phyloP scores from a whole-genome alignment of 208 protist genomes.

The Vickermania ingenoplastis region DNA sequence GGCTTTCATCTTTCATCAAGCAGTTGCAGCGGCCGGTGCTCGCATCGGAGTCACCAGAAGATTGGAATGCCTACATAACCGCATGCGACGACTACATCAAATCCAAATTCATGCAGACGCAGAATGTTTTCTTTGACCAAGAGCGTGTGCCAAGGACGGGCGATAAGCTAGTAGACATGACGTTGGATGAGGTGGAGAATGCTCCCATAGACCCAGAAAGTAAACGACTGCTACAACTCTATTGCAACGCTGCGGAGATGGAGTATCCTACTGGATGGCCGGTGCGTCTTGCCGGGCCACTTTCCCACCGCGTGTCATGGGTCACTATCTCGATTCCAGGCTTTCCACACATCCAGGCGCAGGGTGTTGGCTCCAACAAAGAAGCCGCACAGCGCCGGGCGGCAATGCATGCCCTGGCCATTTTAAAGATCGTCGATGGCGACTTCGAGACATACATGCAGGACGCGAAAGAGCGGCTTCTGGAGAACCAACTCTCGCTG shows the following conservation, averaged over 20 bases:
- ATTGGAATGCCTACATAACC: slow-evolving; percentile 61
- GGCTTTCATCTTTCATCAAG: not conserved
- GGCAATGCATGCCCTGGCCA: slow-evolving; percentile 67
- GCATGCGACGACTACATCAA: slow-evolving; percentile 49
- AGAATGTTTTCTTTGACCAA: slow-evolving; percentile 52
- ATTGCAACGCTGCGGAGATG: slow-evolving; percentile 22
- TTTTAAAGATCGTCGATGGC: slow-evolving; percentile 35
- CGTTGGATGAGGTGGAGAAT: slow-evolving; percentile 49
- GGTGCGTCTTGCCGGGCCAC: slow-evolving; percentile 30
- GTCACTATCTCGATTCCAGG: slow-evolving; percentile 55
- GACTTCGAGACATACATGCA: not conserved
- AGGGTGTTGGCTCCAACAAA: slow-evolving; percentile 56
- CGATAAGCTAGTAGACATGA: slow-evolving; percentile 41
- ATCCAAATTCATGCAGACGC: slow-evolving; percentile 19
- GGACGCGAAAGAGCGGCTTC: not conserved
- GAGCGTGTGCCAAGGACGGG: slow-evolving; percentile 58
- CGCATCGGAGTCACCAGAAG: slow-evolving; percentile 3
- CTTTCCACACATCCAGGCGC: slow-evolving; percentile 35
- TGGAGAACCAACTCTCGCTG: not conserved
- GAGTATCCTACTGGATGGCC: slow-evolving; percentile 29
- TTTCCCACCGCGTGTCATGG: slow-evolving; percentile 37
- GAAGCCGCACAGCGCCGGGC: slow-evolving; percentile 44
- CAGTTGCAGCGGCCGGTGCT: not conserved
- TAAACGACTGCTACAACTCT: slow-evolving; percentile 32
- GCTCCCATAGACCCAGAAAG: slow-evolving; percentile 19